phyloP scores from a whole-genome alignment of 306 rosid genomes.

The Trifolium subterraneum region DNA sequence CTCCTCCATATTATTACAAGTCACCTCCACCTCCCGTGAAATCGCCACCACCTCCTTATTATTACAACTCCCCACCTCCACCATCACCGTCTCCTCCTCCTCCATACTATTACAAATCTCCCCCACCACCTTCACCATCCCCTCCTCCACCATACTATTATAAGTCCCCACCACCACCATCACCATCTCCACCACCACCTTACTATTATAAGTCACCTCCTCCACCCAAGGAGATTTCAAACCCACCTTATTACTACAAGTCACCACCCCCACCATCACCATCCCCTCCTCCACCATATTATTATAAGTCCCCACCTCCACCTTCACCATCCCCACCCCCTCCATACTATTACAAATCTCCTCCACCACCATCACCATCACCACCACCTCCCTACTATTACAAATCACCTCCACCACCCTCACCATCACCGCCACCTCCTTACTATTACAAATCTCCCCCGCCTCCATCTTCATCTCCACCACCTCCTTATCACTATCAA shows the following conservation, averaged over 20 bases:
- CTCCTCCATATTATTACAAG: slow-evolving; percentile 45
- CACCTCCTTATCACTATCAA: slow-evolving; percentile 53
- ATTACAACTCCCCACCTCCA: not conserved
- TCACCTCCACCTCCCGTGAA: slow-evolving; percentile 51
- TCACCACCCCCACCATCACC: not conserved
- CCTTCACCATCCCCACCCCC: not conserved
- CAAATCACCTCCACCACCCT: slow-evolving; percentile 52
- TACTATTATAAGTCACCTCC: not conserved
- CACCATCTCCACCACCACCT: not conserved
- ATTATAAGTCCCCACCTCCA: not conserved
- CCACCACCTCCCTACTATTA: slow-evolving; percentile 55
- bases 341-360: slow-evolving; percentile 22
- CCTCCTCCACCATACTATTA: not conserved
- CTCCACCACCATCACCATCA: slow-evolving; percentile 47
- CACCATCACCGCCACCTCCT: slow-evolving; percentile 45
- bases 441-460: slow-evolving; percentile 57
- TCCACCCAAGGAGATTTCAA: not conserved
- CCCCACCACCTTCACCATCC: not conserved
- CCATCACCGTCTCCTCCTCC: not conserved
- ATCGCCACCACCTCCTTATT: too few species aligned
- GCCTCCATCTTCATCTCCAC: slow-evolving; percentile 50
- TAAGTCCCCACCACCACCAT: not conserved
- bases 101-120: not conserved
- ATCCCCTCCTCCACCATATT: not conserved
- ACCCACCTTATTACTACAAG: not conserved